These are phyloP conservation scores for Collybiopsis luxurians DNA, from an alignment of 768 basidiomycete species.

Conservation along the genomic window DNA sequence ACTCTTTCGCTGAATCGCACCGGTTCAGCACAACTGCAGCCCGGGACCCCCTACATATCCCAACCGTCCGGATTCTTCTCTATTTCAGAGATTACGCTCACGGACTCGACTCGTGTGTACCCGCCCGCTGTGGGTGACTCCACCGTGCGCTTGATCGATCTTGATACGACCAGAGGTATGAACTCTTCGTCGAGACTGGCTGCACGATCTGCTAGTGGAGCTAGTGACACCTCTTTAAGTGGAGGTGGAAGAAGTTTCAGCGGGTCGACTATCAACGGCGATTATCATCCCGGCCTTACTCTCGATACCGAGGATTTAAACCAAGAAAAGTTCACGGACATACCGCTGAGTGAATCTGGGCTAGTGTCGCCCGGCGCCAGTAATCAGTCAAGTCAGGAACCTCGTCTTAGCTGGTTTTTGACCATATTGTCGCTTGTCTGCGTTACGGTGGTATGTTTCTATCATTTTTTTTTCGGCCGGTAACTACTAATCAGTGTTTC, in stretches of 20 bases:
- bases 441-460: constrained; percentile 58
- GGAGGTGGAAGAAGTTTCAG: constrained; percentile 3
- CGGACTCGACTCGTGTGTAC: neutral
- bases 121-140: constrained; percentile 9
- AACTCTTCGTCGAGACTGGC: neutral
- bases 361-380: neutral
- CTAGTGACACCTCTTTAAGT: neutral
- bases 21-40: neutral
- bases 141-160: constrained; percentile 23
- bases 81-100: constrained; percentile 10
- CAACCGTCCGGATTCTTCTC: neutral
- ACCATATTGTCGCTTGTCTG: constrained; percentile 51
- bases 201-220: constrained; percentile 4
- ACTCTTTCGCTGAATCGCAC: neutral
- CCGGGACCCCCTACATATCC: constrained; percentile 6
- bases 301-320: neutral
- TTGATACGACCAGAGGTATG: neutral
- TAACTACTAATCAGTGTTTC: neutral
- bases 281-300: constrained; percentile 4
- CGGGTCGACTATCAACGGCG: constrained; percentile 1
- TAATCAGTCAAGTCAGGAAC: constrained; percentile 32
- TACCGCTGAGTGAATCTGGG: neutral
- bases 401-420: constrained; percentile 57
- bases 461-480: neutral
- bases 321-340: neutral